Percentiles rank a stretch among this genome's conserved stretches.
phyloP scores from a whole-genome alignment of 805 yeast genomes.

The Kodamaea sagamina region DNA sequence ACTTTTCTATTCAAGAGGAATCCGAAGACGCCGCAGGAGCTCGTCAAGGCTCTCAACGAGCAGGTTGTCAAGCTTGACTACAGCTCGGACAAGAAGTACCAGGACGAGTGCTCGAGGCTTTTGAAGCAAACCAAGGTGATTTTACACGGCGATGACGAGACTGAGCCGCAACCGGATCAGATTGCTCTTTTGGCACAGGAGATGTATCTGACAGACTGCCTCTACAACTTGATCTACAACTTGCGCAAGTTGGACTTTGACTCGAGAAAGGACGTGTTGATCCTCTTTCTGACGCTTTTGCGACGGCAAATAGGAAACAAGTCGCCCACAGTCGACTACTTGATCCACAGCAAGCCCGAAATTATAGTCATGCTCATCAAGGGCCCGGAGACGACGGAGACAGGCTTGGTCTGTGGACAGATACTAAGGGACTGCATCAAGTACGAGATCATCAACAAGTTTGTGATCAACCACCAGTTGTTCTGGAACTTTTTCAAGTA shows the following conservation, averaged over 20 bases:
- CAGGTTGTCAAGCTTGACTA: constrained; percentile 63
- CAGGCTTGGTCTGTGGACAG: constrained; percentile 71
- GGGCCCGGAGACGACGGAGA: constrained; percentile 74
- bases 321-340: constrained; percentile 85
- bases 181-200: constrained; percentile 78
- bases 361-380: constrained; percentile 61
- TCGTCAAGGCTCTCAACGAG: constrained; percentile 74
- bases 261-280: constrained; percentile 78
- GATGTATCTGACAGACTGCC: constrained; percentile 68
- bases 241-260: constrained; percentile 81
- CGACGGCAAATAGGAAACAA: constrained; percentile 75
- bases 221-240: constrained; percentile 59
- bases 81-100: constrained; percentile 49
- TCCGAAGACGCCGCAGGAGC: constrained; percentile 87
- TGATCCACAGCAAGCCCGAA: constrained; percentile 61
- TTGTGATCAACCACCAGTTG: constrained; percentile 56
- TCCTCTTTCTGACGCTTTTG: constrained; percentile 71
- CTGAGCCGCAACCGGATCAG: constrained; percentile 68
- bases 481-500: constrained; percentile 86
- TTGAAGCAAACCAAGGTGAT: constrained; percentile 64
- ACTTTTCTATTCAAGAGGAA: constrained; percentile 88
- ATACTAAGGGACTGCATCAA: constrained; percentile 85
- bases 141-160: constrained; percentile 68
- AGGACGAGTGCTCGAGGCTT: constrained; percentile 73
- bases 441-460: constrained; percentile 66